These are phyloP conservation scores for Rheum nobile DNA, from an alignment of 148 eudicot genomes.

Conservation along the genomic window DNA sequence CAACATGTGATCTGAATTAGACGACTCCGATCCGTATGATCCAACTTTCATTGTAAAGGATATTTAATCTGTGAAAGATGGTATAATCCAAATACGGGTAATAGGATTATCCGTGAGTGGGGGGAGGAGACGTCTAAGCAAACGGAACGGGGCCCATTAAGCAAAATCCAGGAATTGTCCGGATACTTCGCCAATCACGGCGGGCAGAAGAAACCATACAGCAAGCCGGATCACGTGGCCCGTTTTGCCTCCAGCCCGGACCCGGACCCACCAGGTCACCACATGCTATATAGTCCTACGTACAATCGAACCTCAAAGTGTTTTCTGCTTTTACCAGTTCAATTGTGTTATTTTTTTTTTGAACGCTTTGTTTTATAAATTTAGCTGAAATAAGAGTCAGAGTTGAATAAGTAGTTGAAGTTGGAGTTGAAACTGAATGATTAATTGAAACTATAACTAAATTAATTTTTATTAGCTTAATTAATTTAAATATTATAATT, in stretches of 20 bases:
- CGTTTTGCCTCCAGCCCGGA: background rate
- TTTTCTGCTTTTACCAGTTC: too few species aligned
- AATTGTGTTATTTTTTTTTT: background rate
- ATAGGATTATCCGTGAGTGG: background rate
- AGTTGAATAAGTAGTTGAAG: too few species aligned
- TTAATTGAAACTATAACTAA: too few species aligned
- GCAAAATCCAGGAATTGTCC: background rate
- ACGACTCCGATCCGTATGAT: background rate
- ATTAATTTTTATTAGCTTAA: too few species aligned
- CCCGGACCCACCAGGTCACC: background rate
- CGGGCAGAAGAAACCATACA: background rate
- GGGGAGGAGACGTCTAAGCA: constrained; percentile 2
- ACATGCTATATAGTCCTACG: background rate
- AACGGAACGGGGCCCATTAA: background rate
- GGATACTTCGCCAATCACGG: constrained; percentile 4
- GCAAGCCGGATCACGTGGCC: background rate
- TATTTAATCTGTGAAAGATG: too few species aligned
- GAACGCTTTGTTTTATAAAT: too few species aligned
- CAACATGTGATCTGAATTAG: background rate
- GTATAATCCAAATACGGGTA: background rate
- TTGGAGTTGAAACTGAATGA: too few species aligned
- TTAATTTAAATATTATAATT: background rate
- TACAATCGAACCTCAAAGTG: background rate
- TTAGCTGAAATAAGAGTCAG: too few species aligned
- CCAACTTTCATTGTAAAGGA: too few species aligned